Percentiles rank a stretch among this genome's conserved stretches.
Evolutionary conservation across 2,329 filamentous ascomycete genomes (phyloP).

Genomic region (Colletotrichum melonis): DNA sequence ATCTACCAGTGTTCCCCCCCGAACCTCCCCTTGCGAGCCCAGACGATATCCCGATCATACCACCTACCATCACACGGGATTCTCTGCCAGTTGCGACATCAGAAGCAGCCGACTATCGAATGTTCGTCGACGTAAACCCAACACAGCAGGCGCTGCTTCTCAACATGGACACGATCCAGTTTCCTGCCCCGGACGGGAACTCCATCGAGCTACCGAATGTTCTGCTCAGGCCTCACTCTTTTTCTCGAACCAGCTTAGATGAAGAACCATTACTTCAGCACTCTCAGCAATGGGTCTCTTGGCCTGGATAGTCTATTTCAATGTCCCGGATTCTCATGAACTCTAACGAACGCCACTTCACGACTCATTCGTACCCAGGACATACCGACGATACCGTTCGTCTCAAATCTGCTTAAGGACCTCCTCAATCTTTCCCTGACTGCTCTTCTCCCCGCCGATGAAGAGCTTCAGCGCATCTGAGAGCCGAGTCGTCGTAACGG

Average conservation of each 20-base stretch:
- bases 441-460: conserved; percentile 49
- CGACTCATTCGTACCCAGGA: not conserved
- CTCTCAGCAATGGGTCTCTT: conserved; percentile 20
- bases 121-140: not conserved
- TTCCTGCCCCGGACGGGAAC: not conserved
- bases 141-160: not conserved
- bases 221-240: not conserved
- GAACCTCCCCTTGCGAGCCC: not conserved
- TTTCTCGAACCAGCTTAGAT: not conserved
- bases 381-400: not conserved
- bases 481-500: conserved; percentile 49
- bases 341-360: not conserved
- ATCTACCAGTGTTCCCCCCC: not conserved
- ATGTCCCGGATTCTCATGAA: not conserved
- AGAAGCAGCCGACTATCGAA: not conserved
- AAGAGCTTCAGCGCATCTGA: conserved; percentile 54
- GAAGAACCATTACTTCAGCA: not conserved
- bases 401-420: conserved; percentile 39
- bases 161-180: conserved; percentile 2
- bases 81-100: not conserved
- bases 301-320: conserved; percentile 18
- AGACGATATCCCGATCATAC: not conserved
- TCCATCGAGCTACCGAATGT: not conserved
- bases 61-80: not conserved
- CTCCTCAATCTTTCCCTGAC: conserved; percentile 50